Percentiles rank a stretch among this genome's conserved stretches.
phyloP scores from a whole-genome alignment of 352 stramenopile genomes.

The Phytophthora citrophthora region DNA sequence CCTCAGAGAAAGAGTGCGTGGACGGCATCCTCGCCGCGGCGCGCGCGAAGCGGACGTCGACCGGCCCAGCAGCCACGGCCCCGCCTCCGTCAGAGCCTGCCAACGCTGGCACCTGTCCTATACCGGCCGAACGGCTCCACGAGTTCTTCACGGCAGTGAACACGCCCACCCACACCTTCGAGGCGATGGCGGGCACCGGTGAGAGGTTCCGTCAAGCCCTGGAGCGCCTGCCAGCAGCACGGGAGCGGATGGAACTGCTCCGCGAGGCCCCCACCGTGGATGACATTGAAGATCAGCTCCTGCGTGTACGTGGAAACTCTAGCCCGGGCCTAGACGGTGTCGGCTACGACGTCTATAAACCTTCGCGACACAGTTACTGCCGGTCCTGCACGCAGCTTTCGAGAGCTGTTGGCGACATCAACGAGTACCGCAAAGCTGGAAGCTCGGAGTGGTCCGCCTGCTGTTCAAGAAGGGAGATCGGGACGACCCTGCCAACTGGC shows the following conservation, averaged over 20 bases:
- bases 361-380: too few species aligned
- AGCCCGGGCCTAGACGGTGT: slow-evolving; percentile 26
- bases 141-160: neutral
- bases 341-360: too few species aligned
- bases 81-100: too few species aligned
- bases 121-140: neutral
- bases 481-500: slow-evolving; percentile 22
- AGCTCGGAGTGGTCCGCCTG: slow-evolving; percentile 22
- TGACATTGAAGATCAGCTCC: slow-evolving; percentile 36
- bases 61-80: too few species aligned
- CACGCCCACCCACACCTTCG: neutral
- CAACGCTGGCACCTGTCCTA: slow-evolving; percentile 5
- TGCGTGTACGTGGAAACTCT: neutral
- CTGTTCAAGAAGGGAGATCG: slow-evolving; percentile 34
- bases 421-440: neutral
- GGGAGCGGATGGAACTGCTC: too few species aligned
- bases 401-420: slow-evolving; percentile 18
- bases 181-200: too few species aligned
- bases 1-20: slow-evolving; percentile 7
- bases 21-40: neutral
- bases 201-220: too few species aligned
- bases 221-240: too few species aligned
- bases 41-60: too few species aligned
- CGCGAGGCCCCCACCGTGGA: neutral
- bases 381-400: neutral